Evolutionary conservation across 768 basidiomycete genomes (phyloP).

Genomic region (Boletus rubescentipes): DNA sequence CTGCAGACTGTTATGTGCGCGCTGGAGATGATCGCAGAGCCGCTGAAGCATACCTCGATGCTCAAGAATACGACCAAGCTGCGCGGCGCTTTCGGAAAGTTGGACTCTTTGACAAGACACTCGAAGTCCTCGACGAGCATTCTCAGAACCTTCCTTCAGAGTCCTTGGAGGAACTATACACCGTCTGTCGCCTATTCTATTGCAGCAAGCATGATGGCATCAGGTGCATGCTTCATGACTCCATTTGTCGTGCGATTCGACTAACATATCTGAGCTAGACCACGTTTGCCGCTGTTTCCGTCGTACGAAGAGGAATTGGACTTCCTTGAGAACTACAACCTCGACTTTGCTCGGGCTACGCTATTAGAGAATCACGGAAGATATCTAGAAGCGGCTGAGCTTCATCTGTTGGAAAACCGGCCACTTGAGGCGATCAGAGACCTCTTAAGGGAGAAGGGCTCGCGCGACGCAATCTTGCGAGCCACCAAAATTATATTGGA

Average conservation of each 20-base stretch:
- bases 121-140: constrained; percentile 42
- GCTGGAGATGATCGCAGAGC: constrained; percentile 42
- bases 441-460: constrained; percentile 37
- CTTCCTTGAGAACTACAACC: constrained; percentile 53
- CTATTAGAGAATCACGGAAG: constrained; percentile 44
- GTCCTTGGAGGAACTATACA: constrained; percentile 38
- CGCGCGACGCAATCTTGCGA: constrained; percentile 27
- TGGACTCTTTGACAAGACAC: constrained; percentile 53
- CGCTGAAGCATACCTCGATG: constrained; percentile 42
- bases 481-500: constrained; percentile 43
- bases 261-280: constrained; percentile 33
- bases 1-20: constrained; percentile 47
- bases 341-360: constrained; percentile 48
- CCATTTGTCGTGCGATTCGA: neutral
- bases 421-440: constrained; percentile 46
- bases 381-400: constrained; percentile 49
- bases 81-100: constrained; percentile 50
- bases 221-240: constrained; percentile 11
- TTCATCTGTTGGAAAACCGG: constrained; percentile 50
- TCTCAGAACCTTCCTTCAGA: constrained; percentile 29
- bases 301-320: constrained; percentile 52
- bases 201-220: constrained; percentile 31
- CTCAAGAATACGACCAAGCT: constrained; percentile 43
- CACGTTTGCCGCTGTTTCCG: constrained; percentile 48
- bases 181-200: constrained; percentile 47